Base-by-base conservation (phyloP, 1,284 basidiomycete genomes). In the Naganishia sp. region DNA sequence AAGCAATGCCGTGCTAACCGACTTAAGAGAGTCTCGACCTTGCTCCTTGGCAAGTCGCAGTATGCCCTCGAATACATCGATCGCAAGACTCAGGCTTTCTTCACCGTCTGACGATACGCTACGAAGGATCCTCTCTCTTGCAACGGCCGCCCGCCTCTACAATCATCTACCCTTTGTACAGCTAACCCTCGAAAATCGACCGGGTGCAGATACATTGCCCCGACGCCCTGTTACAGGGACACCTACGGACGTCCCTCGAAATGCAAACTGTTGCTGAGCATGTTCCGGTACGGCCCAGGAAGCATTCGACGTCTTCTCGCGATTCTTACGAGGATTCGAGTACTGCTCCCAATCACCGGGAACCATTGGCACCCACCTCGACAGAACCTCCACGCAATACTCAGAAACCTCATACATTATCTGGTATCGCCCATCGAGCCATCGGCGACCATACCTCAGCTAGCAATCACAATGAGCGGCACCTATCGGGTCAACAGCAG, bases 391-490 rank as follows among this genome's bases (percentile, higher is more conserved):
- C 36, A 13, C 45, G 45, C 31, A 56, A 21, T 55, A 23, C 45
- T 16, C 46, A 44, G 16, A 65, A 65, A 43, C 54, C 63, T 6
- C 54, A 65, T n/a, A 65, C 63, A 4, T n/a, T 65, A 13, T 55
- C 63, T 1, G 63, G 56, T 6, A 31, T 65, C 31, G 63, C 63
- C 6, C 63, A 56, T 56, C 53, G 63, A 49, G 63, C 63, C 11
- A 50, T 65, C n/a, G 63, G 54, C 7, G 54, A 65, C 3, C 54
- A 65, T 18, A 25, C 6, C 25, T 45, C 61, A 21, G 33, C 16
- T 25, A 23, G 55, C 31, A 18, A 15, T 36, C 45, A 49, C 23
- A 42, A 61, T 21, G 15, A 31, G 23, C n/a, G 59, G 13, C n/a
- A 50, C 23, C 15, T 52, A 25, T 42, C 43, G 2, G 64, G 50